Conservation (phyloP, 768 basidiomycete genomes). For the Epithele typhae region DNA sequence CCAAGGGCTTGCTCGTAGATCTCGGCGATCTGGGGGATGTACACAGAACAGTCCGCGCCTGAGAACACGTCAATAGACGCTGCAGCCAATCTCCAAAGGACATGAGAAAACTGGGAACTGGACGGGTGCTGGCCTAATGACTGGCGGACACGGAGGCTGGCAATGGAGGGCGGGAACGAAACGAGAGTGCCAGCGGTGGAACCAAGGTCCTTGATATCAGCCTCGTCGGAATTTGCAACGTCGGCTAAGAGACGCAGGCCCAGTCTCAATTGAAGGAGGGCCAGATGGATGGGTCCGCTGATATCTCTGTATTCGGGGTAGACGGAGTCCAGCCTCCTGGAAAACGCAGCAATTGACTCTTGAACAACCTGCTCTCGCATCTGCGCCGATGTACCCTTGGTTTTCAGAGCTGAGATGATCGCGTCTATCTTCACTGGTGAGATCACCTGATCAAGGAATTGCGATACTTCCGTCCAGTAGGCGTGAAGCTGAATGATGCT, state of each 20-base stretch:
- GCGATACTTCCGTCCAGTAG: conserved; percentile 74
- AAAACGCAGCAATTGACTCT: conserved; percentile 73
- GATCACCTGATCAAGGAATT: conserved; percentile 65
- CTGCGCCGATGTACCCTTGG: conserved; percentile 32
- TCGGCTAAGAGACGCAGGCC: conserved; percentile 59
- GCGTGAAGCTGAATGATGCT: conserved; percentile 48
- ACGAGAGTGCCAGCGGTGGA: no score
- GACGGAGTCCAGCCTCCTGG: conserved; percentile 59
- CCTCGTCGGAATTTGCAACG: not conserved
- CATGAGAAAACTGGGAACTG: conserved; percentile 33
- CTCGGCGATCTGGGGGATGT: conserved; percentile 37
- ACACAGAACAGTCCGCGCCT: conserved; percentile 31
- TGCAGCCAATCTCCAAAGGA: conserved; percentile 48
- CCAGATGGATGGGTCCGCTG: conserved; percentile 57
- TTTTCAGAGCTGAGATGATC: conserved; percentile 37
- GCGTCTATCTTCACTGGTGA: conserved; percentile 43
- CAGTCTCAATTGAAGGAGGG: conserved; percentile 61
- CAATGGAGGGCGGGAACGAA: conserved; percentile 50
- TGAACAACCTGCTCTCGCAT: conserved; percentile 71
- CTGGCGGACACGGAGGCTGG: no score
- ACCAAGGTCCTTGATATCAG: conserved; percentile 1
- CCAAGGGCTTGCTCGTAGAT: conserved; percentile 67
- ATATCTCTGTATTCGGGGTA: conserved; percentile 77
- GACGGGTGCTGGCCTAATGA: no score
- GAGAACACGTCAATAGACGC: conserved; percentile 40